Base-by-base conservation (phyloP, 1,284 basidiomycete genomes). In the Caloboletus firmus region DNA sequence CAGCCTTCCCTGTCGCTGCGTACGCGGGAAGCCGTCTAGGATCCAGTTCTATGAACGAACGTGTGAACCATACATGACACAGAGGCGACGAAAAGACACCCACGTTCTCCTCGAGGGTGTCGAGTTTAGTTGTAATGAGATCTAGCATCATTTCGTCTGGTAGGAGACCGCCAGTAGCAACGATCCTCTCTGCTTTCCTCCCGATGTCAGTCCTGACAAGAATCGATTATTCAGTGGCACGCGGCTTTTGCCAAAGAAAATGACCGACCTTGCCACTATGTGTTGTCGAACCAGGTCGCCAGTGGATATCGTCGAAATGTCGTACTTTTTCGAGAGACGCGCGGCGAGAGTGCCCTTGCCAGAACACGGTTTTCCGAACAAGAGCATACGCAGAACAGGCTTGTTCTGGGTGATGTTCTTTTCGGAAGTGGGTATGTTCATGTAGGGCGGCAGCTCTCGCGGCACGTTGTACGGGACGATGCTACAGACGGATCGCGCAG, bases 11-110 rank as follows among this genome's bases (percentile, higher is more conserved):
- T 99, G 96, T 12, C 84, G 84, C 7, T 95, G 74, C 1, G 96
- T 99, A 43, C 96, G 85, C 22, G 96, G 96, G 68, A 98, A 98
- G 9, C 96, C 96, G 63, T 99, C 96, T 39, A 98, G 73, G 58
- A 98, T 89, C 95, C 95, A 98, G 67, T 89, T 85, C 82, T 89
- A 54, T 37, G 34, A 10, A 52, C 17, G 17, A 52, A 48, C 52
- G 43, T 39, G 52, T 57, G 45, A 64, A 52, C 40, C 63, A 53
- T 20, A 24, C 39, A 37, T 44, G 46, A 51, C 51, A 34, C 28
- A 32, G 26, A 32, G 12, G 22, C 10, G 31, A 53, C 24, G 8
- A 22, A 5, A 32, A 37, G 40, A 31, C 12, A 59, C 69, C 56
- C 64, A 81, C 88, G 73, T 81, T 85, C 67, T 84, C 80, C 49